Evolutionary conservation across 2,329 filamentous ascomycete genomes (phyloP).

Genomic region (Ceratocystis huliohia): DNA sequence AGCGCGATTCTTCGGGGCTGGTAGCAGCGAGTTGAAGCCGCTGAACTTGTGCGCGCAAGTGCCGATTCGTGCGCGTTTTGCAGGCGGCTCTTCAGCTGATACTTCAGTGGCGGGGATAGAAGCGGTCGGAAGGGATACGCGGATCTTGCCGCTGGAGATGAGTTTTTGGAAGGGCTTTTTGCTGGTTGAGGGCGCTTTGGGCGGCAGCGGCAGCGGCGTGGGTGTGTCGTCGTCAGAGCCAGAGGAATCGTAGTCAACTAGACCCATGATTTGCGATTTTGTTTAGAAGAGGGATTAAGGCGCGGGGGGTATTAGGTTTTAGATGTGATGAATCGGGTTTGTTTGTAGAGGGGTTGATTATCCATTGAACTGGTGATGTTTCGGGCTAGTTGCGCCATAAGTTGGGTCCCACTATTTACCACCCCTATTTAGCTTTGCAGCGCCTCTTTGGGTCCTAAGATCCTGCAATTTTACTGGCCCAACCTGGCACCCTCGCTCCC

Average conservation of each 20-base stretch:
- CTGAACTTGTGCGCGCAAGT: conserved; percentile 56
- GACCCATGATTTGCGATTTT: conserved; percentile 43
- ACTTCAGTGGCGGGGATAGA: conserved; percentile 30
- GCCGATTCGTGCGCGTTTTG: conserved; percentile 54
- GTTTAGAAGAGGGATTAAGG: not conserved
- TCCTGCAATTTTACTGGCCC: too few species aligned
- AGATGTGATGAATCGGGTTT: not conserved
- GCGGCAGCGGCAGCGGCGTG: conserved; percentile 24
- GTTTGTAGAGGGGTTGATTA: not conserved
- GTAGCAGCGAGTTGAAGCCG: conserved; percentile 76
- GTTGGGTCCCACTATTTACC: too few species aligned
- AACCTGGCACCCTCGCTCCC: too few species aligned
- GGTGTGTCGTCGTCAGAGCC: conserved; percentile 54
- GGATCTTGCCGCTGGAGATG: conserved; percentile 73
- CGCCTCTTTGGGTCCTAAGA: too few species aligned
- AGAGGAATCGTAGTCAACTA: conserved; percentile 68
- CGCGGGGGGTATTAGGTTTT: not conserved
- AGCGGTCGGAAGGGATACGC: conserved; percentile 56
- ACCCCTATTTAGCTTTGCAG: too few species aligned
- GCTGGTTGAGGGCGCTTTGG: conserved; percentile 27
- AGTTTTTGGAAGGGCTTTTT: conserved; percentile 63
- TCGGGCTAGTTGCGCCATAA: too few species aligned
- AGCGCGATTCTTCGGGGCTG: conserved; percentile 58
- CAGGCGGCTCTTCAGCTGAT: conserved; percentile 39
- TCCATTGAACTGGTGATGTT: too few species aligned